These are phyloP conservation scores for Fusarium caatingaense DNA, from an alignment of 2,329 filamentous ascomycete species.

Conservation along the genomic window DNA sequence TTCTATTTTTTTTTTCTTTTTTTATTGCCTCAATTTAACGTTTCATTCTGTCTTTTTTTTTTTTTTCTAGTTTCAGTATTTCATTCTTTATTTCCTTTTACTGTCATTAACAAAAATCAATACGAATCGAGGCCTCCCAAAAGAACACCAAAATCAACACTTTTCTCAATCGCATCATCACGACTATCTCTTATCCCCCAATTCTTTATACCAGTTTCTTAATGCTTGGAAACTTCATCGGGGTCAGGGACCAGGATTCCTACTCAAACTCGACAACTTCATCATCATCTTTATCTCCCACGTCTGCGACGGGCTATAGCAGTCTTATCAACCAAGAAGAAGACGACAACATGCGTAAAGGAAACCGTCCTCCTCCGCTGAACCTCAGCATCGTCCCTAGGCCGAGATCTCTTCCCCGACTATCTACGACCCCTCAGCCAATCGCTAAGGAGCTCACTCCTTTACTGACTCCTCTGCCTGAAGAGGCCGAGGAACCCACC, in stretches of 20 bases:
- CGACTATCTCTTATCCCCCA: not conserved
- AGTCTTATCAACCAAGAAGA: constrained; percentile 18
- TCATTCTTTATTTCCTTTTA: constrained; percentile 18
- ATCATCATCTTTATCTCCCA: not conserved
- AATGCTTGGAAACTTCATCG: constrained; percentile 34
- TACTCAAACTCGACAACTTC: constrained; percentile 17
- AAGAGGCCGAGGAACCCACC: constrained; percentile 40
- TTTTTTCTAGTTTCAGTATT: constrained; percentile 1
- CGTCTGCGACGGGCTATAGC: constrained; percentile 32
- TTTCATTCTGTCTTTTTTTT: not conserved
- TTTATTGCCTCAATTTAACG: not conserved
- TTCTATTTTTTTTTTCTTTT: not conserved
- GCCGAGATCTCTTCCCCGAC: constrained; percentile 39
- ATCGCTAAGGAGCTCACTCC: constrained; percentile 40
- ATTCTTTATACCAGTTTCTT: constrained; percentile 19
- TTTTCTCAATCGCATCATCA: not conserved
- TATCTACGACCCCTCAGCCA: constrained; percentile 37
- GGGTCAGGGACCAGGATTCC: constrained; percentile 29
- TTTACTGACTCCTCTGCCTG: constrained; percentile 42
- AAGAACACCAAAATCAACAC: not conserved
- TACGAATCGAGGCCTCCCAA: constrained; percentile 23
- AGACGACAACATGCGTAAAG: constrained; percentile 46
- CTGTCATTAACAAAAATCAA: constrained; percentile 2
- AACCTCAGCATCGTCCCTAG: constrained; percentile 48
- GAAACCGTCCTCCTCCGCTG: constrained; percentile 49